phyloP scores from a whole-genome alignment of 2,329 filamentous ascomycete genomes.

The Leptodontidium sp. region DNA sequence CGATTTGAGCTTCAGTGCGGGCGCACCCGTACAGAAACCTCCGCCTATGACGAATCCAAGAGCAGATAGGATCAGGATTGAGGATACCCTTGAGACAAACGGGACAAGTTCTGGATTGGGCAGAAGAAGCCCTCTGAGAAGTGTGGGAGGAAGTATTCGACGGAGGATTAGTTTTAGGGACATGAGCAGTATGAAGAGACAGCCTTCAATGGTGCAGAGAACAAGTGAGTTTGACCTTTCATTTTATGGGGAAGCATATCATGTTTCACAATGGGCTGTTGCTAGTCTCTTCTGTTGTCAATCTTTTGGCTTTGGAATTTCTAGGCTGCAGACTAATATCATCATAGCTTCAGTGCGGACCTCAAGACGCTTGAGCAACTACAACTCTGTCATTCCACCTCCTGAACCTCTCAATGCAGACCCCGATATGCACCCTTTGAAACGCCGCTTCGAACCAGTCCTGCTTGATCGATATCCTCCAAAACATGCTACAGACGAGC shows the following conservation, averaged over 20 bases:
- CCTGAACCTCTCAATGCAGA: conserved; percentile 90
- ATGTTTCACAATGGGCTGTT: background rate
- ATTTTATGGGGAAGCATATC: background rate
- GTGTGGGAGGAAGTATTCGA: conserved; percentile 83
- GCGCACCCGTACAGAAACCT: conserved; percentile 70
- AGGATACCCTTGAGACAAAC: conserved; percentile 63
- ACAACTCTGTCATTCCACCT: conserved; percentile 95
- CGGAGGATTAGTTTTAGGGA: conserved; percentile 92
- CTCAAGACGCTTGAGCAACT: conserved; percentile 90
- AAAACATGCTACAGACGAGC: conserved; percentile 80
- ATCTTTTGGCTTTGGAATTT: background rate
- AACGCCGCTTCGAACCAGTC: conserved; percentile 94
- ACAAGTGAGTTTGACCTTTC: conserved; percentile 65
- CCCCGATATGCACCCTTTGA: conserved; percentile 94
- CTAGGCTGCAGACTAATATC: conserved; percentile 23
- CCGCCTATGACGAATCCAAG: conserved; percentile 80
- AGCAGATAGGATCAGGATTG: conserved; percentile 81
- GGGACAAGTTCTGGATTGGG: conserved; percentile 27
- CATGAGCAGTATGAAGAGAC: conserved; percentile 93
- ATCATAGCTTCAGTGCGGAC: conserved; percentile 74
- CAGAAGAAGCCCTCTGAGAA: conserved; percentile 55
- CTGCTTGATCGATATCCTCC: conserved; percentile 93
- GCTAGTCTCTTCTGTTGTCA: too few relatives aligned
- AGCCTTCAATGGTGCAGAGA: conserved; percentile 74
- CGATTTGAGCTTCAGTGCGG: conserved; percentile 88